phyloP scores from a whole-genome alignment of 371 early-diverging fungal species.

The Mortierella sp. region DNA sequence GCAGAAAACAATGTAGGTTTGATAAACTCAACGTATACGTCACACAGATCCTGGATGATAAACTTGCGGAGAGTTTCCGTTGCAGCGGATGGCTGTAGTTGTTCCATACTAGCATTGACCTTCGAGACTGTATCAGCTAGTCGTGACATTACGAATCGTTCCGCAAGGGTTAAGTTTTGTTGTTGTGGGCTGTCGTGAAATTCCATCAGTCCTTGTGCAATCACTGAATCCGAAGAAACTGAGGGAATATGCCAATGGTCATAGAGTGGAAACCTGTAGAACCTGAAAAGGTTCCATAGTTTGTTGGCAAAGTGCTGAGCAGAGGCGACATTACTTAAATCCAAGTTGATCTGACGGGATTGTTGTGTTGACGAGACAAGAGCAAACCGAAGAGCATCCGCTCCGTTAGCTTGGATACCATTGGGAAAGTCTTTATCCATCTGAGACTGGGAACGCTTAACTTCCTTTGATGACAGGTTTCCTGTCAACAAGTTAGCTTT shows the following conservation, averaged over 20 bases:
- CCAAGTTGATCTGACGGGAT: constrained; percentile 96
- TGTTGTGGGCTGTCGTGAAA: constrained; percentile 11
- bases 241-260: constrained; percentile 58
- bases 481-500: constrained; percentile 77
- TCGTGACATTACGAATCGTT: constrained; percentile 88
- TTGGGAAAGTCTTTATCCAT: constrained; percentile 91
- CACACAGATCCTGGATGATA: constrained; percentile 95
- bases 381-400: constrained; percentile 96
- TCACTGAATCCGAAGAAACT: constrained; percentile 23
- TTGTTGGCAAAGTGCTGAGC: constrained; percentile 98
- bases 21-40: constrained; percentile 93
- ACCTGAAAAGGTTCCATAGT: constrained; percentile 96
- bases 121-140: constrained; percentile 79
- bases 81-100: constrained; percentile 86
- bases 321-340: constrained; percentile 93
- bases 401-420: constrained; percentile 97
- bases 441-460: constrained; percentile 70
- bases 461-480: constrained; percentile 88
- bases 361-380: constrained; percentile 91
- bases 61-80: constrained; percentile 90
- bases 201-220: constrained; percentile 21
- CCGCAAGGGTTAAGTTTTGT: constrained; percentile 72
- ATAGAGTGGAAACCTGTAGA: constrained; percentile 75
- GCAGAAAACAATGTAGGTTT: constrained; percentile 67
- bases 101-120: constrained; percentile 76